A percentile compares a stretch with the other conserved stretches of the same genome.
These are phyloP conservation scores for Oryza glumipatula DNA, from an alignment of 176 grass and related monocot species.

Conservation along the genomic window DNA sequence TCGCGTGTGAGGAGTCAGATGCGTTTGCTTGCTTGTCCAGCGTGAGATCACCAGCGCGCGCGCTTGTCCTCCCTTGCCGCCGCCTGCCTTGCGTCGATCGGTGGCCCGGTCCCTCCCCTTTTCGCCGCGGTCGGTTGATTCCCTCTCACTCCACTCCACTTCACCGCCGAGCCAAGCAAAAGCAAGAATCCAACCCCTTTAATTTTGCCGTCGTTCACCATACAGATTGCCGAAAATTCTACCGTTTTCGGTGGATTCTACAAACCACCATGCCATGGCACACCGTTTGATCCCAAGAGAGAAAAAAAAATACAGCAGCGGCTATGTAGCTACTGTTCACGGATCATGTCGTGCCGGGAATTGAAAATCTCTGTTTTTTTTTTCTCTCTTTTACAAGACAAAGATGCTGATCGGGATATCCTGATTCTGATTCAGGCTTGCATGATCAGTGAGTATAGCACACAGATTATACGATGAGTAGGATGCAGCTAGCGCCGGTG, in stretches of 20 bases:
- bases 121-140: background rate
- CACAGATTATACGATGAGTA: background rate
- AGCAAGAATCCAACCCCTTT: slow-evolving; percentile 18
- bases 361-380: background rate
- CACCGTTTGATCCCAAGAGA: background rate
- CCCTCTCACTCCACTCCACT: slow-evolving; percentile 36
- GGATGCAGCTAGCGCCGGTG: background rate
- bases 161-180: background rate
- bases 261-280: background rate
- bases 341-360: background rate
- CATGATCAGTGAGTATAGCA: background rate
- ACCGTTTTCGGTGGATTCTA: background rate
- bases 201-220: background rate
- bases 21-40: slow-evolving; percentile 31
- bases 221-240: background rate
- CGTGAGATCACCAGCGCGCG: slow-evolving; percentile 16
- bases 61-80: background rate
- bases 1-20: background rate
- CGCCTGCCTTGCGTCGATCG: background rate
- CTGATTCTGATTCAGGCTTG: background rate
- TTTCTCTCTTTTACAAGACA: background rate
- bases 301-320: background rate
- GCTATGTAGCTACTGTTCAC: background rate
- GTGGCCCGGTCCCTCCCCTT: background rate
- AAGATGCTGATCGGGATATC: background rate